Conservation (phyloP, 2,329 filamentous ascomycete genomes). For the Monascus ruber region DNA sequence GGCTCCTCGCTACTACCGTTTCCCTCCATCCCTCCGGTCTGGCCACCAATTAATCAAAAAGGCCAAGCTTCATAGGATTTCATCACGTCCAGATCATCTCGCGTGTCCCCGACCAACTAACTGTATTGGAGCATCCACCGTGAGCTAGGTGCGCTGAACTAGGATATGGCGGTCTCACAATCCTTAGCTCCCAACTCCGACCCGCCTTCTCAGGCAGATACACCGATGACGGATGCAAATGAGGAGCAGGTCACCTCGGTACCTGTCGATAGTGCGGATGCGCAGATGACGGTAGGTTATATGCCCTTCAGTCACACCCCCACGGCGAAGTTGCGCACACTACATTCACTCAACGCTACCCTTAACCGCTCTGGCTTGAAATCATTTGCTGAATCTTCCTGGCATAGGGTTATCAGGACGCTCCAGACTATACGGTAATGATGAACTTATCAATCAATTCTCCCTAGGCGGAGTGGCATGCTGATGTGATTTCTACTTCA, state of each 20-base stretch:
- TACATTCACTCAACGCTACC: constrained; percentile 1
- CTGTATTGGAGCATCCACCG: background rate
- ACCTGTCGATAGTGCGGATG: constrained; percentile 25
- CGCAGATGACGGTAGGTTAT: constrained; percentile 29
- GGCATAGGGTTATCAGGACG: constrained; percentile 42
- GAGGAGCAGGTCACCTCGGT: constrained; percentile 24
- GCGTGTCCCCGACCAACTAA: background rate
- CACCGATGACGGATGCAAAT: constrained; percentile 35
- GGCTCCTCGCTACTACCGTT: background rate
- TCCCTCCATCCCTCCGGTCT: background rate
- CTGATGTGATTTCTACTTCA: constrained; percentile 13
- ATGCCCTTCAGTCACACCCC: background rate
- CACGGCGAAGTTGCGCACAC: background rate
- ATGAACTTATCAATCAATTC: background rate
- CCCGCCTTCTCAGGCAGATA: constrained; percentile 34
- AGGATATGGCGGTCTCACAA: constrained; percentile 31
- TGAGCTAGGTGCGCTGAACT: constrained; percentile 11
- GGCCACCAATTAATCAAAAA: too few relatives aligned
- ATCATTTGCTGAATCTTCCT: constrained; percentile 5
- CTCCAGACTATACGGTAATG: constrained; percentile 50
- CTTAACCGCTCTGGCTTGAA: background rate
- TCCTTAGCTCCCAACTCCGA: constrained; percentile 24
- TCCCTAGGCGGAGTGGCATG: background rate
- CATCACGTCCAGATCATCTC: background rate
- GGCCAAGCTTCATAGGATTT: background rate